Base-by-base conservation (phyloP, 352 stramenopile genomes). In the Thraustotheca clavata region DNA sequence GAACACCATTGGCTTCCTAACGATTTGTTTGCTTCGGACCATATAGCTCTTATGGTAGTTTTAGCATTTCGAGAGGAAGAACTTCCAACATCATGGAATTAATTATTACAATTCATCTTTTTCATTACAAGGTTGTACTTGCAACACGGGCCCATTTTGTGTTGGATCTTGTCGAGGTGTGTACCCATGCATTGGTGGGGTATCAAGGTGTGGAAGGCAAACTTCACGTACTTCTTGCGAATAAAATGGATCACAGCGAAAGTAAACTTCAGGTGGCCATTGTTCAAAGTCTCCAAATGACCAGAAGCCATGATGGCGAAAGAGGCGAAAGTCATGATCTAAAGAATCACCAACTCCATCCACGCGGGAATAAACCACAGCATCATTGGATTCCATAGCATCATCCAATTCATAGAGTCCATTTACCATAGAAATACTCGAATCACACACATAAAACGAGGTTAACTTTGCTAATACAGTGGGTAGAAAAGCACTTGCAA, bases 11-110 rank as follows among this genome's bases (percentile, higher is more conserved):
- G 74, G 39, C 73, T 95, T 8, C 86, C 86, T 18, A 95, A 95
- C 61, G 57, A 55, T 0, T 43, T 63, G 1, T 91, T 78, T 47
- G 73, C 86, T 11, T 95, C 86, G 7, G 84, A 95, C 62, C 86
- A 95, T 65, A 68, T 94, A 12, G 75, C 84, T 29, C 61, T 95
- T 12, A 73, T 76, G 20, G 86, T 74, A 4, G 77, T 87, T n/a
- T 79, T 94, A 46, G 76, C 76, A 0, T 67, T 87, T 36, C 54
- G 59, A 33, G 69, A 69, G 39, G 69, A 86, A 35, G 76, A 77
- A 43, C 35, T 86, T 8, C 68, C 79, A 0, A 70, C 78, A 8
- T 43, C 41, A 32, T 88, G 79, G 79, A 86, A 86, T 59, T 88
- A 71, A 52, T 6, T 14, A 59, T 32, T 59, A 59, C 20, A 59